A percentile compares a stretch with the other conserved stretches of the same genome.
Conservation (phyloP, 768 basidiomycete genomes). For the Trametes gibbosa region DNA sequence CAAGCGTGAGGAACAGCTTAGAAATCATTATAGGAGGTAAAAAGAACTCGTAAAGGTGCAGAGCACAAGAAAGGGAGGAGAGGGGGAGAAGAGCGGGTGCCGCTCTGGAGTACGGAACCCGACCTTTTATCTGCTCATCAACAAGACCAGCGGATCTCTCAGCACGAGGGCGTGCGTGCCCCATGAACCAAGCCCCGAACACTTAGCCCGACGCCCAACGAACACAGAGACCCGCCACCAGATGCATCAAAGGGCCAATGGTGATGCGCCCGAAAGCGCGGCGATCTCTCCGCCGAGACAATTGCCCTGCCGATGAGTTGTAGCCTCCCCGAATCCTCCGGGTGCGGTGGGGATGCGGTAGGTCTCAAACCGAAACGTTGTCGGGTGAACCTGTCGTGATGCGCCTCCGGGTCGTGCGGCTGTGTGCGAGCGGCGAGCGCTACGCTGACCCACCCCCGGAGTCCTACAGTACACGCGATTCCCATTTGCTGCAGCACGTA, state of each 20-base stretch:
- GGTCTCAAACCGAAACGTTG: not conserved
- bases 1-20: constrained; percentile 14
- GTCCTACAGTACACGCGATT: not conserved
- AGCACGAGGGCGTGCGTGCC: too few species aligned
- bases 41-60: not conserved
- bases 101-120: not conserved
- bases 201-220: not conserved
- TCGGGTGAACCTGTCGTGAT: not conserved
- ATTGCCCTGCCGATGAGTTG: not conserved
- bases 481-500: not conserved
- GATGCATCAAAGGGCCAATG: not conserved
- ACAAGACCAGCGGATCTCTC: not conserved
- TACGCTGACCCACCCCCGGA: not conserved
- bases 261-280: not conserved
- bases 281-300: not conserved
- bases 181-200: not conserved
- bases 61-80: not conserved
- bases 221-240: not conserved
- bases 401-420: not conserved
- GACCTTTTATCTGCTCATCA: constrained; percentile 1
- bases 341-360: not conserved
- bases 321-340: constrained; percentile 5
- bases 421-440: constrained; percentile 1
- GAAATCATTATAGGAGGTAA: constrained; percentile 19
- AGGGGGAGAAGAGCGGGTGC: constrained; percentile 9